Evolutionary conservation across 768 basidiomycete species (phyloP).

Genomic region (Russula olivacea): DNA sequence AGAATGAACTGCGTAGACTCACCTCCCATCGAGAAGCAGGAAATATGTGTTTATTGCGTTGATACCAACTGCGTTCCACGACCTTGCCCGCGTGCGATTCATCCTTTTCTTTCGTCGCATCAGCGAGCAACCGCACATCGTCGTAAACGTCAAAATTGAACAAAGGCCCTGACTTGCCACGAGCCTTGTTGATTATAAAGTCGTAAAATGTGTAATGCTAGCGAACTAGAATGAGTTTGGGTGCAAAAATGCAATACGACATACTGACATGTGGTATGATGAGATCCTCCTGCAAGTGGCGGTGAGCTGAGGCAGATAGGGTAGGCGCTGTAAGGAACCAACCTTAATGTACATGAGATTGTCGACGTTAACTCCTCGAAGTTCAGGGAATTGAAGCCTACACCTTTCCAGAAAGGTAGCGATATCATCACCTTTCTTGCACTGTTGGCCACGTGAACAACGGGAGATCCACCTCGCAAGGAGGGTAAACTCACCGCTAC

Average conservation of each 20-base stretch:
- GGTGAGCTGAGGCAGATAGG: conserved; percentile 10
- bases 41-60: conserved; percentile 96
- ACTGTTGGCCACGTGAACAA: conserved; percentile 47
- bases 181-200: conserved; percentile 96
- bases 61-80: conserved; percentile 92
- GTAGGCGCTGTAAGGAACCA: conserved; percentile 23
- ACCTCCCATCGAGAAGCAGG: conserved; percentile 97
- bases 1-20: conserved; percentile 29
- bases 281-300: conserved; percentile 74
- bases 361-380: conserved; percentile 84
- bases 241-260: not conserved
- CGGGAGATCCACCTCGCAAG: not conserved
- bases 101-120: conserved; percentile 95
- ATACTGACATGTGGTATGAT: conserved; percentile 87
- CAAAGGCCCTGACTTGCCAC: conserved; percentile 95
- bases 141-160: conserved; percentile 99
- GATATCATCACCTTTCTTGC: conserved; percentile 94
- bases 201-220: conserved; percentile 98
- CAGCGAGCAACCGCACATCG: conserved; percentile 88
- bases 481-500: conserved; percentile 60
- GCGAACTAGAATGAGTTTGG: conserved; percentile 6
- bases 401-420: conserved; percentile 88
- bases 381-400: conserved; percentile 85
- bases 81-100: conserved; percentile 99
- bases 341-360: conserved; percentile 99